phyloP scores from a whole-genome alignment of 805 yeast genomes.

The Lipomyces chichibuensis region DNA sequence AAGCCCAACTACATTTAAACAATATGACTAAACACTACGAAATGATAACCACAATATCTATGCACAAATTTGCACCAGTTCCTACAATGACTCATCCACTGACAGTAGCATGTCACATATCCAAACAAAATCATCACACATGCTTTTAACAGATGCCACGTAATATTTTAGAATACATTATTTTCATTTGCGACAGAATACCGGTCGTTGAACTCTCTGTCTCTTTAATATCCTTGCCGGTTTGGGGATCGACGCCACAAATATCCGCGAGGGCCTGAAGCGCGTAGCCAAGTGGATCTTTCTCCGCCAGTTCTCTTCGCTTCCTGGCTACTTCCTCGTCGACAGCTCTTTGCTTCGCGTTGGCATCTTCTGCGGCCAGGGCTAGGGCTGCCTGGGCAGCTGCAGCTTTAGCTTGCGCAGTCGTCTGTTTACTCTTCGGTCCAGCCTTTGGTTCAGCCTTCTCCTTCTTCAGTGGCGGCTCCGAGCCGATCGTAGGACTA shows the following conservation, averaged over 20 bases:
- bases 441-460: conserved; percentile 5
- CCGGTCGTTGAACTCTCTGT: neutral
- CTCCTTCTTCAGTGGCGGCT: conserved; percentile 32
- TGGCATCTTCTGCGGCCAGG: conserved; percentile 10
- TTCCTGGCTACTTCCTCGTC: conserved; percentile 24
- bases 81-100: no score
- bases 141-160: neutral
- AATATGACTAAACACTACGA: no score
- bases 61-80: no score
- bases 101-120: neutral
- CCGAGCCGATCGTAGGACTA: conserved; percentile 13
- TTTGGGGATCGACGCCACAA: conserved; percentile 23
- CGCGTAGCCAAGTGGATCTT: conserved; percentile 32
- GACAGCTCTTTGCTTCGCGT: conserved; percentile 16
- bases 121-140: neutral
- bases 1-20: no score
- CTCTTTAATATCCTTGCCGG: conserved; percentile 20
- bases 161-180: neutral
- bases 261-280: conserved; percentile 27
- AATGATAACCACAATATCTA: no score
- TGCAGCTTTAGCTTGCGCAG: conserved; percentile 12
- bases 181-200: neutral
- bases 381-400: neutral
- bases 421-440: neutral
- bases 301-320: conserved; percentile 26